A percentile compares a stretch with the other conserved stretches of the same genome.
Conservation (phyloP, 2,329 filamentous ascomycete species). For the Periconia macrospinosa region DNA sequence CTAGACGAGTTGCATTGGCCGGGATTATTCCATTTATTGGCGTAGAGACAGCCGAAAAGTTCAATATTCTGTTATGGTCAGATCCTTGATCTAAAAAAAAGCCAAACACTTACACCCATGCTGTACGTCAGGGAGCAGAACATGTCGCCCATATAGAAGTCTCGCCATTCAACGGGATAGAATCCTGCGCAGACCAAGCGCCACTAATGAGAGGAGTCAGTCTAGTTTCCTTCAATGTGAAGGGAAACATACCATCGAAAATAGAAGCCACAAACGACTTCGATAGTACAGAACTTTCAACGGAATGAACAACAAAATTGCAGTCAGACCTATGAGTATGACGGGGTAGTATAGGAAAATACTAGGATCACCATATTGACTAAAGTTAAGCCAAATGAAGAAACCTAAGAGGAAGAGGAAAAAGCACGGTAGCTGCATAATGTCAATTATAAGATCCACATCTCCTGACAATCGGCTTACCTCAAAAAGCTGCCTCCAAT, state of each 20-base stretch:
- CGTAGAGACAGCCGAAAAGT: slow-evolving; percentile 92
- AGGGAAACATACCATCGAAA: slow-evolving; percentile 71
- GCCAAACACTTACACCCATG: slow-evolving; percentile 67
- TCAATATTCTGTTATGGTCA: slow-evolving; percentile 68
- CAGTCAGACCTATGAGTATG: slow-evolving; percentile 70
- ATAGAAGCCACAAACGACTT: slow-evolving; percentile 82
- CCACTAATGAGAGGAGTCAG: slow-evolving; percentile 58
- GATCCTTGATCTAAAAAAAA: background rate
- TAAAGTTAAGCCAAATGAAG: slow-evolving; percentile 88
- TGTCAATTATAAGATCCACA: slow-evolving; percentile 8
- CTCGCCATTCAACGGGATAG: slow-evolving; percentile 93
- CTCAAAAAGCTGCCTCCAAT: slow-evolving; percentile 86
- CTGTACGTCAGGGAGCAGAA: slow-evolving; percentile 94
- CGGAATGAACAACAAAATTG: slow-evolving; percentile 74
- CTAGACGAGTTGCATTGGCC: slow-evolving; percentile 80
- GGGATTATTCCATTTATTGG: slow-evolving; percentile 73
- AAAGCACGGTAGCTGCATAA: slow-evolving; percentile 71
- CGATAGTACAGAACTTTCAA: slow-evolving; percentile 72
- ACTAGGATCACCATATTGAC: slow-evolving; percentile 62
- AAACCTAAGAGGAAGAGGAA: slow-evolving; percentile 76
- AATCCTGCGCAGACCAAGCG: slow-evolving; percentile 81
- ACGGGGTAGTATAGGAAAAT: slow-evolving; percentile 88
- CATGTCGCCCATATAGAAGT: slow-evolving; percentile 97
- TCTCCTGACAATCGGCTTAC: slow-evolving; percentile 38
- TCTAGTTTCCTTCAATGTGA: background rate